A percentile compares a stretch with the other conserved stretches of the same genome.
Evolutionary conservation across 2,329 filamentous ascomycete species (phyloP).

Genomic region (Chrysoporthe puriensis): DNA sequence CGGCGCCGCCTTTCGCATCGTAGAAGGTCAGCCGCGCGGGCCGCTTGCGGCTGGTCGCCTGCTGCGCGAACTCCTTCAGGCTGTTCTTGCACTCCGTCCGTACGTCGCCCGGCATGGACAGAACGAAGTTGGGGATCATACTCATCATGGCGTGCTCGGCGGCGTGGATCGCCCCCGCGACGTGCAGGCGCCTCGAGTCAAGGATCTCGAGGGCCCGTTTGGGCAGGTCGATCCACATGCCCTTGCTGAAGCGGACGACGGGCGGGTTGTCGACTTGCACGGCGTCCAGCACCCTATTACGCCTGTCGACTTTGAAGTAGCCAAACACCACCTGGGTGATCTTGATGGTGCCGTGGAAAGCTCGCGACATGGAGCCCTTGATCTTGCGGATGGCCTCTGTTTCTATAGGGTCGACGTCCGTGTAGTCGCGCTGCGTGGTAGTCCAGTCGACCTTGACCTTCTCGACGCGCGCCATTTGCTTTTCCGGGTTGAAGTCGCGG

Average conservation of each 20-base stretch:
- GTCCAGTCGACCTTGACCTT: conserved; percentile 93
- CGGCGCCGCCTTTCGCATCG: conserved; percentile 86
- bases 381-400: conserved; percentile 85
- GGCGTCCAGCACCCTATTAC: conserved; percentile 83
- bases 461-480: conserved; percentile 83
- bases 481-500: conserved; percentile 81
- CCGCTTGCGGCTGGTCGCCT: conserved; percentile 73
- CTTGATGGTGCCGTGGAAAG: conserved; percentile 84
- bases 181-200: conserved; percentile 70
- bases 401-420: conserved; percentile 90
- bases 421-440: conserved; percentile 89
- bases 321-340: conserved; percentile 91
- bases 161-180: conserved; percentile 89
- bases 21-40: conserved; percentile 92
- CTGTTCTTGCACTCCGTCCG: conserved; percentile 92
- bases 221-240: conserved; percentile 95
- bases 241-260: conserved; percentile 81
- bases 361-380: conserved; percentile 62
- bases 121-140: conserved; percentile 87
- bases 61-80: conserved; percentile 81
- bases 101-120: conserved; percentile 88
- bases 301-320: conserved; percentile 95
- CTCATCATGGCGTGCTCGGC: conserved; percentile 90
- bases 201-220: conserved; percentile 79
- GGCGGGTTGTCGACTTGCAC: conserved; percentile 93